These are phyloP conservation scores for Dendrocalamus latiflorus DNA, from an alignment of 202 grass and related monocot species.

Conservation along the genomic window DNA sequence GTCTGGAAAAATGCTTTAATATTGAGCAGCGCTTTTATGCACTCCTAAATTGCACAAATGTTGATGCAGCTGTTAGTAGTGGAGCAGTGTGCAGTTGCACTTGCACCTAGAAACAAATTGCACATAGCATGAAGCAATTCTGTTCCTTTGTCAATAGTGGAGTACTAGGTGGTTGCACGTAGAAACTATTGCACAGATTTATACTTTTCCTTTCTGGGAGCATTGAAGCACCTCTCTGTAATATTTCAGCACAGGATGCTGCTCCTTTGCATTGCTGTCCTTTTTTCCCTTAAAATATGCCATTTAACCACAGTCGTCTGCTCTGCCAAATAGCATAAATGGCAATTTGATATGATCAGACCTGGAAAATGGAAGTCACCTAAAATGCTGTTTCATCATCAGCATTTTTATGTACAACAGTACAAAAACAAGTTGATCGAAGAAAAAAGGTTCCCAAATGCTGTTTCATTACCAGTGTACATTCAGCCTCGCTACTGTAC, in stretches of 20 bases:
- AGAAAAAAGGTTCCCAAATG: neutral
- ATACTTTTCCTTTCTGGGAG: neutral
- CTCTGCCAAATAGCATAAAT: neutral
- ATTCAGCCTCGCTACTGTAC: neutral
- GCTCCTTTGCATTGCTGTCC: neutral
- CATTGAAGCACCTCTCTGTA: neutral
- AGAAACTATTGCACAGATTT: neutral
- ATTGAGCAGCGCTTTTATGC: neutral
- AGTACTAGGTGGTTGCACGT: neutral
- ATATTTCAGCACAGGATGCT: neutral
- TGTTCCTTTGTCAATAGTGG: neutral
- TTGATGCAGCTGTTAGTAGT: neutral
- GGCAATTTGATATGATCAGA: too few species aligned
- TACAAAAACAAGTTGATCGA: neutral
- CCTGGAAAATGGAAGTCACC: neutral
- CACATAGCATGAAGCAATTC: neutral
- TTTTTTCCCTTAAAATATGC: neutral
- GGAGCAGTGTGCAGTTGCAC: neutral
- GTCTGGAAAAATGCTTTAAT: neutral
- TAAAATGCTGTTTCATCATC: neutral
- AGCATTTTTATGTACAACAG: neutral
- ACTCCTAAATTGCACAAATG: neutral
- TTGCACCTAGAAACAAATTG: neutral
- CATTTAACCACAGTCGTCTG: neutral
- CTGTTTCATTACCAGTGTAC: neutral